Evolutionary conservation across 441 rosid genomes (phyloP), one percentile per base, ranked within the genome.

Genomic region (Erodium trifolium): DNA sequence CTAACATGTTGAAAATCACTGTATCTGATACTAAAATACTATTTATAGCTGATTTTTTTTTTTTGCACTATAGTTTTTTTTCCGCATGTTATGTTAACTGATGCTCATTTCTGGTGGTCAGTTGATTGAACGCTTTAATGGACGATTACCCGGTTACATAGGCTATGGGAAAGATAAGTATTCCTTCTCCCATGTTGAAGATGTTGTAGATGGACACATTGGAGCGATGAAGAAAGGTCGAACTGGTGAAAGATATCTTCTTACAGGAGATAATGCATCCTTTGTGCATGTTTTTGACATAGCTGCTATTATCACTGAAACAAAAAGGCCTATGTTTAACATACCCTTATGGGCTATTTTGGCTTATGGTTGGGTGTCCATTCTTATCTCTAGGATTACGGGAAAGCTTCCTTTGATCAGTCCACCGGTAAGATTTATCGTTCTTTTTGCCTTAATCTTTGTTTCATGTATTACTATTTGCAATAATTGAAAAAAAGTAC

Each of bases 391-490:
- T 72, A 85, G 85, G 68, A 73, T 93, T 43, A 90, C 90, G 0
- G 96, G 98, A 77, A 90, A 85, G 76, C 97, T 88, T 76, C 98
- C 98, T 62, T 80, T 90, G 19, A 81, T 90, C 70, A 90, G 94
- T 71, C 96, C 92, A 68, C 94, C 98, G 72, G 98, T 93, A 87
- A 63, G 81, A 68, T 65, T 51, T 63, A 51, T 72, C 12, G 6
- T 23, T 72, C 45, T 70, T n/a, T 68, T 35, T 16, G 11, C n/a
- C 29, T 66, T 18, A 47, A 4, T 57, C 69, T 51, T 12, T n/a
- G 13, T n/a, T n/a, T 23, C 27, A 23, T 23, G 27, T 23, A 23
- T 23, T 23, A 23, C 27, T 23, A 23, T 23, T 23, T 23, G 27
- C 1, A 23, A 23, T 23, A 23, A 23, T 23, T 23, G 27, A 0